phyloP scores from a whole-genome alignment of 257 asterid genomes.

The Capsicum baccatum region DNA sequence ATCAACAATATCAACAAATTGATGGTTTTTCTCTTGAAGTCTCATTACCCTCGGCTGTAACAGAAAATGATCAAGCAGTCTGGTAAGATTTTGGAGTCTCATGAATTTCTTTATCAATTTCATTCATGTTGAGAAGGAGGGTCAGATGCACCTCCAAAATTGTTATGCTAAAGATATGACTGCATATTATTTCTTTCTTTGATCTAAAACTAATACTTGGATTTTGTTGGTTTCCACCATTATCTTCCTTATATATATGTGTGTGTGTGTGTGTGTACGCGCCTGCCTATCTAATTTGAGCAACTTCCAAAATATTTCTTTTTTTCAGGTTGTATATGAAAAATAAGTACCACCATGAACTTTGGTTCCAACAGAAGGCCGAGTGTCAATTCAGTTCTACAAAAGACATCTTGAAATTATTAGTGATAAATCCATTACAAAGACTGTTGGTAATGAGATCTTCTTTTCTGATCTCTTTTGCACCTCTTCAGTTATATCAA shows the following conservation, averaged over 20 bases:
- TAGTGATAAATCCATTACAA: slow-evolving; percentile 60
- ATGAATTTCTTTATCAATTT: slow-evolving; percentile 27
- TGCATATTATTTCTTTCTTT: slow-evolving; percentile 3
- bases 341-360: slow-evolving; percentile 61
- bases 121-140: slow-evolving; percentile 16
- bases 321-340: slow-evolving; percentile 65
- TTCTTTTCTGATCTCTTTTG: slow-evolving; percentile 24
- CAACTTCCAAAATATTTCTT: slow-evolving; percentile 20
- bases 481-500: slow-evolving; percentile 6
- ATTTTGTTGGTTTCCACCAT: slow-evolving; percentile 11
- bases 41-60: slow-evolving; percentile 65
- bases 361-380: slow-evolving; percentile 58
- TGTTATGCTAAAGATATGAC: neutral
- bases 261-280: neutral
- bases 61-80: slow-evolving; percentile 69
- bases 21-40: slow-evolving; percentile 75
- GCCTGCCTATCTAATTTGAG: neutral
- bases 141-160: neutral
- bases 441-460: slow-evolving; percentile 60
- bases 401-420: slow-evolving; percentile 74
- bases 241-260: slow-evolving; percentile 2
- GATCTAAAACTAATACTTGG: slow-evolving; percentile 14
- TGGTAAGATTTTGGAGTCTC: slow-evolving; percentile 56
- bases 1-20: slow-evolving; percentile 56
- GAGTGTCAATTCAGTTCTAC: slow-evolving; percentile 45